These are phyloP conservation scores for Logfia minima DNA, from an alignment of 129 eudicot species.

Conservation along the genomic window DNA sequence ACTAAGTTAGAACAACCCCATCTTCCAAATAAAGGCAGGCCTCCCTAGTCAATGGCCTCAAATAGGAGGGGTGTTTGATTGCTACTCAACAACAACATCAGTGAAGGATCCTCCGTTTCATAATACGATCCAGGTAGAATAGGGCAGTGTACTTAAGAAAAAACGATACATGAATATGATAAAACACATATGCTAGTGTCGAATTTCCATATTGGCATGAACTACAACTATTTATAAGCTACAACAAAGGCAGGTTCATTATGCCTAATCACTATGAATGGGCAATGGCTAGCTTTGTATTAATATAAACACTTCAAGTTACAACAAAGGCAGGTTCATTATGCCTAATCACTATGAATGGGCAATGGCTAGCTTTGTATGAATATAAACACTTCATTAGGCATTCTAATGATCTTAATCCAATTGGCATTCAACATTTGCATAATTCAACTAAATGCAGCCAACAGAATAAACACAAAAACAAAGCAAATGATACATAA, in stretches of 20 bases:
- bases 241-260: background rate
- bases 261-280: background rate
- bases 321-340: background rate
- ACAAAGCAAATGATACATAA: conserved; percentile 1
- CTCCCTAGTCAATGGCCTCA: background rate
- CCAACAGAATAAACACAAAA: background rate
- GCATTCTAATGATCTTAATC: background rate
- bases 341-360: background rate
- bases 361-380: no score
- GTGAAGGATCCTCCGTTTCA: background rate
- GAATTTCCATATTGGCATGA: background rate
- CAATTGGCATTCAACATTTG: conserved; percentile 7
- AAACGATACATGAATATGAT: background rate
- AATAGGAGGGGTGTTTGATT: background rate
- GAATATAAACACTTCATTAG: background rate
- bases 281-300: no score
- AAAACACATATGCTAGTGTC: background rate
- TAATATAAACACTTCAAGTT: background rate
- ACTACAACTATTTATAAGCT: background rate
- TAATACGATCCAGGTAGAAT: background rate
- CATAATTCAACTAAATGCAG: conserved; percentile 5
- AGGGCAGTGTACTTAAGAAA: background rate
- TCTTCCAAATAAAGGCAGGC: background rate
- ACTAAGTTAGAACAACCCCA: background rate
- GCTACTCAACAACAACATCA: background rate